phyloP scores from a whole-genome alignment of 2,329 filamentous ascomycete genomes.

The Fusarium sp. region DNA sequence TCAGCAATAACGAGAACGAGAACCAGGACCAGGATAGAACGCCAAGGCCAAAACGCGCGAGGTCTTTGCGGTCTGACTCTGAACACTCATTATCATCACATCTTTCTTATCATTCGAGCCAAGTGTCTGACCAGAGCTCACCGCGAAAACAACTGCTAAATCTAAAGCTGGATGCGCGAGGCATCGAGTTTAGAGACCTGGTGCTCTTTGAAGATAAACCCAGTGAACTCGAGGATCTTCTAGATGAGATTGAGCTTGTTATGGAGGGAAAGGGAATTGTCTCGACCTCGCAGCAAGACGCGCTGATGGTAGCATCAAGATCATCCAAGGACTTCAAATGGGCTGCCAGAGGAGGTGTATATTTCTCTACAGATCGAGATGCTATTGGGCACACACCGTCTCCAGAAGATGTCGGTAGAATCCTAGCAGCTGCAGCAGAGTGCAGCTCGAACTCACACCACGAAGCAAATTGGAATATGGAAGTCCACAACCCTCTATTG shows the following conservation, averaged over 20 bases:
- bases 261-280: background rate
- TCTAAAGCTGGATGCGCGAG: background rate
- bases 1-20: background rate
- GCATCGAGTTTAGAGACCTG: background rate
- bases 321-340: background rate
- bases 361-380: constrained; percentile 11
- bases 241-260: background rate
- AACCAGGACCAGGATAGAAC: background rate
- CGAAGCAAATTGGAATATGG: constrained; percentile 23
- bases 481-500: constrained; percentile 20
- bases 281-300: background rate
- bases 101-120: background rate
- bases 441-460: constrained; percentile 9
- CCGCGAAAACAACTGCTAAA: background rate
- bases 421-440: constrained; percentile 13
- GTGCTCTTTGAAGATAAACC: background rate
- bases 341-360: background rate
- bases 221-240: background rate
- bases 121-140: background rate
- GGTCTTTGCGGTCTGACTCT: constrained; percentile 14
- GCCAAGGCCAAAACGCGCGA: constrained; percentile 5
- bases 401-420: constrained; percentile 1
- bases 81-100: constrained; percentile 12
- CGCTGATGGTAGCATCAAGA: background rate
- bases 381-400: constrained; percentile 19